phyloP scores from a whole-genome alignment of 345 rosid genomes.

The Populus nigra region DNA sequence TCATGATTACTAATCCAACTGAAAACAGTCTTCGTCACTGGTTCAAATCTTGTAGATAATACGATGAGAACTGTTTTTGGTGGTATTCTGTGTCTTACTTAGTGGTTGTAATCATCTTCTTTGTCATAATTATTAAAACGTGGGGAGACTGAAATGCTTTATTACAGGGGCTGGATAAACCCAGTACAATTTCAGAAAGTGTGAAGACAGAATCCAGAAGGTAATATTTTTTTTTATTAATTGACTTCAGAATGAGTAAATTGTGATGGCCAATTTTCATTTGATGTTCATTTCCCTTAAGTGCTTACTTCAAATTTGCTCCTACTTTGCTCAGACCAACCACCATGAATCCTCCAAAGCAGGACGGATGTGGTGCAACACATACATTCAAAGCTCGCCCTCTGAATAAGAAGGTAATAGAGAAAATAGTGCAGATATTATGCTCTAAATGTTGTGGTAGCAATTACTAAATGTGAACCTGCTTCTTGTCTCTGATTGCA shows the following conservation, averaged over 20 bases:
- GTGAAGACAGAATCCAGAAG: conserved; percentile 58
- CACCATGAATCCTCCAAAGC: conserved; percentile 37
- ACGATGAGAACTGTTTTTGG: not conserved
- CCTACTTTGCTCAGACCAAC: conserved; percentile 39
- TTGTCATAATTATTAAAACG: conserved; percentile 1
- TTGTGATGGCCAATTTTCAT: not conserved
- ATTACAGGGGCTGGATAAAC: conserved; percentile 48
- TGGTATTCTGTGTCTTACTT: not conserved
- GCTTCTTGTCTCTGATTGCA: conserved; percentile 25
- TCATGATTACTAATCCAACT: conserved; percentile 10
- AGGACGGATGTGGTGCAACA: conserved; percentile 33
- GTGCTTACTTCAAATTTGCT: conserved; percentile 16
- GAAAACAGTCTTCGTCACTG: not conserved
- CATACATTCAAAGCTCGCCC: conserved; percentile 65
- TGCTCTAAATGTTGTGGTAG: conserved; percentile 12
- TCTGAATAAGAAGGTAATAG: conserved; percentile 64
- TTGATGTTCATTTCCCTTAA: not conserved
- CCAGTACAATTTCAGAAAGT: conserved; percentile 35
- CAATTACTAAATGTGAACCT: not conserved
- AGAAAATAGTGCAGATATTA: conserved; percentile 4
- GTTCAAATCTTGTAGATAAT: not conserved
- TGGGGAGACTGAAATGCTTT: conserved; percentile 5
- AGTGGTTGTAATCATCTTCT: not conserved
- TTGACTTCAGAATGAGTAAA: not conserved
- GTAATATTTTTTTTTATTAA: conserved; percentile 23